phyloP scores from a whole-genome alignment of 345 rosid genomes.

The Cardamine chenopodiifolia region DNA sequence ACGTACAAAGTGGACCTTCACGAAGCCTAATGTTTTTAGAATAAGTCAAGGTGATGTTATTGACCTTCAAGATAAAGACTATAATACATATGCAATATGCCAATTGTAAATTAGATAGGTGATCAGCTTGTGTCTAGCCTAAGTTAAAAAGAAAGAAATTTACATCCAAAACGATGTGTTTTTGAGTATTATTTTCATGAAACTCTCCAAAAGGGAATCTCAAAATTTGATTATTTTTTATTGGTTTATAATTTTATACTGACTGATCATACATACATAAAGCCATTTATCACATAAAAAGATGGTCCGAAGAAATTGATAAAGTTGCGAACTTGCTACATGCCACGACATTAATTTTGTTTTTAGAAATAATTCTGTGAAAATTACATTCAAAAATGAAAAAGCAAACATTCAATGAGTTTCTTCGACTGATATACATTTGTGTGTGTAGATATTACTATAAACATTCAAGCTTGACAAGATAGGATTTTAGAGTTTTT shows the following conservation, averaged over 20 bases:
- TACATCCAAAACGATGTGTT: neutral
- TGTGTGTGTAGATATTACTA: conserved; percentile 18
- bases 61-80: conserved; percentile 27
- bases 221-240: neutral
- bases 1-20: conserved; percentile 39
- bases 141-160: neutral
- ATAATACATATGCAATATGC: neutral
- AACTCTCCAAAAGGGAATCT: neutral
- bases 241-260: neutral
- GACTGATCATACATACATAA: neutral
- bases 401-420: conserved; percentile 25
- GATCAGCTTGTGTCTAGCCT: neutral
- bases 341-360: neutral
- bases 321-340: no score
- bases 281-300: conserved; percentile 1
- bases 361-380: conserved; percentile 5
- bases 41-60: conserved; percentile 23
- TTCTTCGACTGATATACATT: conserved; percentile 20
- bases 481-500: neutral
- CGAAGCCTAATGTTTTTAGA: conserved; percentile 12
- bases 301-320: neutral
- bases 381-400: neutral
- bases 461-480: neutral
- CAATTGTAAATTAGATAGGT: neutral
- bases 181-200: neutral